Conservation (phyloP, 768 basidiomycete species). For the Lactarius psammicola region DNA sequence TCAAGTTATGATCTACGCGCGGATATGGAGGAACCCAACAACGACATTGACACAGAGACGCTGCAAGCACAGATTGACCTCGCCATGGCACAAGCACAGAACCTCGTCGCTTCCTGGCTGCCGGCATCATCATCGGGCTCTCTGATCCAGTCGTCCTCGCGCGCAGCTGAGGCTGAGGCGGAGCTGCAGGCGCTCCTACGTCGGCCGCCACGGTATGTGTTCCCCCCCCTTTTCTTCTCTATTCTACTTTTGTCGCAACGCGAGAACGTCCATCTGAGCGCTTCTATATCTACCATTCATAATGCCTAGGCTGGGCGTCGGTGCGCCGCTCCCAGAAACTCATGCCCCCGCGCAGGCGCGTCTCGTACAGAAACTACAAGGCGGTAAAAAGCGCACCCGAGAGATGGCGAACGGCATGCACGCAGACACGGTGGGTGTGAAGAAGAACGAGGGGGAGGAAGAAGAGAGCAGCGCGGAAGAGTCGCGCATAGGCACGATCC, state of each 20-base stretch:
- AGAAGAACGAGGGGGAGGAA: constrained; percentile 35
- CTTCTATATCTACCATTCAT: background rate
- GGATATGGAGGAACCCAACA: constrained; percentile 44
- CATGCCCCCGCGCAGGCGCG: constrained; percentile 39
- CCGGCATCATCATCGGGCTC: constrained; percentile 32
- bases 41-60: constrained; percentile 61
- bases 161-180: constrained; percentile 35
- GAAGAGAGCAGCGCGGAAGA: constrained; percentile 48
- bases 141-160: constrained; percentile 26
- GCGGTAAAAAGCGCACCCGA: constrained; percentile 45
- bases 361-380: constrained; percentile 58
- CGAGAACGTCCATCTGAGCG: too few relatives aligned
- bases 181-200: constrained; percentile 68
- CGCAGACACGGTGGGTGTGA: background rate
- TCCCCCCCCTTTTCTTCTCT: background rate
- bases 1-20: constrained; percentile 15
- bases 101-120: constrained; percentile 76
- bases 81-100: constrained; percentile 72
- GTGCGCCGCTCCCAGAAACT: constrained; percentile 56
- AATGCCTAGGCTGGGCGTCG: constrained; percentile 66
- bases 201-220: constrained; percentile 63
- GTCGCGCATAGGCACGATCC: constrained; percentile 51
- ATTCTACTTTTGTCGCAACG: background rate
- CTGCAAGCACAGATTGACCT: constrained; percentile 83
- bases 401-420: constrained; percentile 40